Base-by-base conservation (phyloP, 2,329 filamentous ascomycete species). In the Cladosporium austrohemisphaericum region DNA sequence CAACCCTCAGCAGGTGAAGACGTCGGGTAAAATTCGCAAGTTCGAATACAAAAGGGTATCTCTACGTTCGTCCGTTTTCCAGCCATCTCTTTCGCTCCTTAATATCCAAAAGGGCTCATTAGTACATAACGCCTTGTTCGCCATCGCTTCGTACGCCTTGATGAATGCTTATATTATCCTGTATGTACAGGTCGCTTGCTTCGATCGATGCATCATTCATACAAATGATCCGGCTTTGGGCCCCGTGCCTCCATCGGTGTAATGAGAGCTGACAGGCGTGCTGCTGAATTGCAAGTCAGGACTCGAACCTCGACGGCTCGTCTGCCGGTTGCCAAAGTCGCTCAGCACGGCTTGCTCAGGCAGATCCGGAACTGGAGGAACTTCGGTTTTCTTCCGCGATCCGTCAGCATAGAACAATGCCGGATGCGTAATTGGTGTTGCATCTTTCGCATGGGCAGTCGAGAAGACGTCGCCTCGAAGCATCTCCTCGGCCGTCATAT, bases 401-500 rank as follows among this genome's bases (percentile, higher is more conserved):
- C 54, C 29, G 29, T 49, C 26, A 4, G 32, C 38, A 25, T 47
- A 58, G 50, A 55, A 58, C 31, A 58, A 31, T 14, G 49, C 43
- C 16, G 56, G 56, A 32, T 58, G 56, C 13, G 56, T 58, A 28
- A 41, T 45, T 2, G 52, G 52, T 6, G 50, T 49, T 10, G 50
- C 37, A 13, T 51, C n/a, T 45, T 52, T 46, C 23, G 18, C 43
- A 35, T 32, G 38, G 13, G 11, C 31, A 16, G 6, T 52, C 36
- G 25, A 33, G 13, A 31, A 28, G 23, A 29, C 47, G 29, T 46
- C 47, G 20, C 51, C 54, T 16, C 52, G 41, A 13, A 57, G 44
- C 25, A 57, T 56, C 36, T 57, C 55, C 22, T 50, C 48, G 6
- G 52, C 35, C 6, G 54, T 54, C 52, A 57, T 46, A 7, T 32